phyloP scores from a whole-genome alignment of 73 alveolate species.

The Stentor coeruleus region DNA sequence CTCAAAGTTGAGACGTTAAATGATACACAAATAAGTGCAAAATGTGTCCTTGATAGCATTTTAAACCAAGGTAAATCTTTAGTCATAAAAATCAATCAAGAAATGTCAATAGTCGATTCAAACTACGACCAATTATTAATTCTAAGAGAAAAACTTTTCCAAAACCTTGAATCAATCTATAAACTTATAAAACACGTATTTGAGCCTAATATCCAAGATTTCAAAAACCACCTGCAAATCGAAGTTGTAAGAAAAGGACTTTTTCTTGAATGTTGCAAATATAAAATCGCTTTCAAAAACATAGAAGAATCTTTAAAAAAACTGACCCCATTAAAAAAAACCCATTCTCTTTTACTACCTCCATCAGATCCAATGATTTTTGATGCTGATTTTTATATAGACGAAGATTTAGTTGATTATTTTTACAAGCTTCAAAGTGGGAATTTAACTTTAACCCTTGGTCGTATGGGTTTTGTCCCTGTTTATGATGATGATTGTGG shows the following conservation, averaged over 20 bases:
- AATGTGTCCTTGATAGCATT: background rate
- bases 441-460: background rate
- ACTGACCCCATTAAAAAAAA: background rate
- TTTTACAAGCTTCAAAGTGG: conserved; percentile 11
- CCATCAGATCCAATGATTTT: background rate
- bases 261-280: background rate
- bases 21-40: background rate
- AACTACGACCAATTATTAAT: background rate
- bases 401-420: background rate
- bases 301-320: background rate
- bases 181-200: too few relatives aligned
- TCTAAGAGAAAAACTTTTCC: background rate
- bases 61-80: background rate
- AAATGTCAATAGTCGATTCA: background rate
- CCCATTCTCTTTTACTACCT: background rate
- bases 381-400: background rate
- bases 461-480: background rate
- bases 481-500: background rate
- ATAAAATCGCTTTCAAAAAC: too few relatives aligned
- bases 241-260: background rate
- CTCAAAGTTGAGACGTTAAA: background rate
- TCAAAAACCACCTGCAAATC: too few relatives aligned
- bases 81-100: background rate
- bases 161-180: background rate
- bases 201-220: background rate